Evolutionary conservation across 768 basidiomycete genomes (phyloP), one percentile per base, ranked within the genome.

Genomic region (Postia placenta): DNA sequence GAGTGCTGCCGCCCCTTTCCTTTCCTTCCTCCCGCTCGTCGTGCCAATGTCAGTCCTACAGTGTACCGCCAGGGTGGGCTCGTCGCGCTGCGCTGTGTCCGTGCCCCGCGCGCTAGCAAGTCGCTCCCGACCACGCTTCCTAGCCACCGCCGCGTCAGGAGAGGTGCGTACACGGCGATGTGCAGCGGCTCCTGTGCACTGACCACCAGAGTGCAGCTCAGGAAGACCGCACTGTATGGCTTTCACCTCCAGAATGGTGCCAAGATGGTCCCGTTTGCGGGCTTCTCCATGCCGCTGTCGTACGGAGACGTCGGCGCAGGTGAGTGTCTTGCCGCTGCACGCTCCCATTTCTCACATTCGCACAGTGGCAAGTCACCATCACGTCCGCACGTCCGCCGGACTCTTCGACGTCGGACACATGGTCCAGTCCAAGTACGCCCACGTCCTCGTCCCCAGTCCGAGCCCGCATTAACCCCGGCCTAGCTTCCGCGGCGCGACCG

Each of bases 351-450:
- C 42, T 33, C 33, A 9, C 15, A 2, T 2, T 20, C 4, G 38
- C 9, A 3, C 47, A 96, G 94, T 91, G 46, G 82, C 85, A 7
- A 92, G 90, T 57, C 95, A 99, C 67, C 80, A 85, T 39, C 87
- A 97, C 60, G 89, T 94, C 44, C 83, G 96, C 36, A 78, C 70
- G 11, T 77, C 76, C 28, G 89, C 80, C 0, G 93, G 93, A 0
- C 73, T 99, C 26, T 99, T 99, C 64, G 96, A 99, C 61, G 96
- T 99, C 23, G 91, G 91, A 19, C 96, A 99, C 67, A 99, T 99
- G 95, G 88, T 98, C 14, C 95, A 98, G 65, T 81, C 83, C 27
- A 86, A 81, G 91, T 92, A 59, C 42, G 78, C 49, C 44, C n/a
- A n/a, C n/a, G n/a, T n/a, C n/a, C n/a, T n/a, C n/a, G n/a, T n/a